Conservation (phyloP, 2,329 filamentous ascomycete genomes). For the Fusarium metavorans region DNA sequence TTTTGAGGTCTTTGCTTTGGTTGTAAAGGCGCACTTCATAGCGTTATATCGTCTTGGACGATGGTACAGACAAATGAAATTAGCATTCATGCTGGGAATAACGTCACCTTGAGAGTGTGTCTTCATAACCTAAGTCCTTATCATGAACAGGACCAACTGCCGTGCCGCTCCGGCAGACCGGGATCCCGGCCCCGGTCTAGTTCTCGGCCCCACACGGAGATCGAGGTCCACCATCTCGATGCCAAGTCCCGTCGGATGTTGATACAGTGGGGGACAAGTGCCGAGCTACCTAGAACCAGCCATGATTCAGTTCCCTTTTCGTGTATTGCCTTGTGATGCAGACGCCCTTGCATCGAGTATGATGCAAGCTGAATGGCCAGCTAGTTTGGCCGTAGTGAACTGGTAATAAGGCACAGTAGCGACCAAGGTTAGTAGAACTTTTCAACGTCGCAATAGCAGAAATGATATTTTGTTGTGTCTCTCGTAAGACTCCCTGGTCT, state of each 20-base stretch:
- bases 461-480: not conserved
- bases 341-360: too few relatives aligned
- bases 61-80: not conserved
- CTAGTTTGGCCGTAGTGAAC: not conserved
- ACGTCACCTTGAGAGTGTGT: not conserved
- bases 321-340: too few relatives aligned
- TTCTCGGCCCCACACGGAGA: not conserved
- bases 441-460: conserved; percentile 1
- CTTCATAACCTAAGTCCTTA: not conserved
- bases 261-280: not conserved
- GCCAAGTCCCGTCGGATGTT: not conserved
- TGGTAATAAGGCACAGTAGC: not conserved
- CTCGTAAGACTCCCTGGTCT: not conserved
- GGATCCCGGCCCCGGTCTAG: not conserved
- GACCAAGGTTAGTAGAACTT: not conserved
- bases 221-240: not conserved
- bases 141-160: not conserved
- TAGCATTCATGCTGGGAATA: not conserved
- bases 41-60: not conserved
- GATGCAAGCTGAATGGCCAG: not conserved
- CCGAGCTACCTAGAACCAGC: not conserved
- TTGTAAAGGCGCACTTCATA: not conserved
- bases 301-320: not conserved
- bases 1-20: not conserved
- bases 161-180: not conserved